Percentiles rank a stretch among this genome's conserved stretches.
phyloP scores from a whole-genome alignment of 192 early-diverging fungal species.

The Phycomyces blakesleeanus region DNA sequence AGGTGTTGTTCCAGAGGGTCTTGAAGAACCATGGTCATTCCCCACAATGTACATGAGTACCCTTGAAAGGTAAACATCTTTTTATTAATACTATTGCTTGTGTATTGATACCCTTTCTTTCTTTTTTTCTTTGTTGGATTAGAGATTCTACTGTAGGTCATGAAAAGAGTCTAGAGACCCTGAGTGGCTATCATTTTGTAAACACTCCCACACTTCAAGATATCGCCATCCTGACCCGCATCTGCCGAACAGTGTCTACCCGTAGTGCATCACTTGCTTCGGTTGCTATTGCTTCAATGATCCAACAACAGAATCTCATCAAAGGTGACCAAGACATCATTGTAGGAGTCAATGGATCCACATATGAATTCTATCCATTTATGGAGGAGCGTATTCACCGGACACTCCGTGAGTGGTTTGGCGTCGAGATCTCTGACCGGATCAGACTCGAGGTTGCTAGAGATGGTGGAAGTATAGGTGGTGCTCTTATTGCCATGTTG shows the following conservation, averaged over 20 bases:
- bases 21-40: constrained; percentile 58
- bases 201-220: constrained; percentile 59
- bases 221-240: constrained; percentile 65
- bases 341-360: constrained; percentile 87
- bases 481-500: constrained; percentile 68
- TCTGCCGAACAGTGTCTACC: constrained; percentile 73
- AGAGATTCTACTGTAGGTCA: constrained; percentile 21
- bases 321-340: constrained; percentile 47
- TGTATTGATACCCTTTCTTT: too few relatives aligned
- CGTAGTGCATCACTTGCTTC: constrained; percentile 81
- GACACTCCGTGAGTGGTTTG: constrained; percentile 72
- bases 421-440: constrained; percentile 63
- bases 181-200: constrained; percentile 49
- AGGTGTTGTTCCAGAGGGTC: constrained; percentile 53
- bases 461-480: constrained; percentile 79
- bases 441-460: constrained; percentile 66
- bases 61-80: constrained; percentile 38
- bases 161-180: constrained; percentile 62
- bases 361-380: constrained; percentile 88
- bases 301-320: constrained; percentile 29
- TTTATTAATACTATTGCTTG: too few relatives aligned
- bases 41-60: constrained; percentile 44
- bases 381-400: constrained; percentile 76
- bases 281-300: constrained; percentile 58
- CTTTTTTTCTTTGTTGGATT: too few relatives aligned